Evolutionary conservation across 257 asterid genomes (phyloP).

Genomic region (Cinchona pubescens): DNA sequence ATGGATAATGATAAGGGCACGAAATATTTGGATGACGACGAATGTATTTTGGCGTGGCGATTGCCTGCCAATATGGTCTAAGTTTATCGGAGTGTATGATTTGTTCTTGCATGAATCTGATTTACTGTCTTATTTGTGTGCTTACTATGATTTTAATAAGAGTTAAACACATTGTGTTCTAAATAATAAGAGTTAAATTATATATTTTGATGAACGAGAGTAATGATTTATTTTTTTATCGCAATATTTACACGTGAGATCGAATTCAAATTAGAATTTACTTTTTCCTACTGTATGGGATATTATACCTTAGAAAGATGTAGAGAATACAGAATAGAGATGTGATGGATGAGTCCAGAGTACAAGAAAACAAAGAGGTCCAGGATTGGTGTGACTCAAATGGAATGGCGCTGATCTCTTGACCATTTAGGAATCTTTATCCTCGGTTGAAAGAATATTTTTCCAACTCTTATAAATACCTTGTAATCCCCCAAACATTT

Average conservation of each 20-base stretch:
- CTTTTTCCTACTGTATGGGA: too few species aligned
- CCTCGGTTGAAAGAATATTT: constrained; percentile 10
- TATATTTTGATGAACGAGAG: too few species aligned
- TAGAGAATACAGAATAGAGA: background rate
- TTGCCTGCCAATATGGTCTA: background rate
- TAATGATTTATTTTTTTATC: too few species aligned
- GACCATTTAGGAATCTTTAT: constrained; percentile 21
- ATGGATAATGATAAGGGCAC: too few species aligned
- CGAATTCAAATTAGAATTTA: too few species aligned
- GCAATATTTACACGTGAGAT: too few species aligned
- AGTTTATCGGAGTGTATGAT: background rate
- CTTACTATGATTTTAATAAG: too few species aligned
- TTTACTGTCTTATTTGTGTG: too few species aligned
- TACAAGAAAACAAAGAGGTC: background rate
- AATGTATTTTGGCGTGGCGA: background rate
- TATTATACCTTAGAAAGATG: too few species aligned
- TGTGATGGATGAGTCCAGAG: background rate
- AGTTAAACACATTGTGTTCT: too few species aligned
- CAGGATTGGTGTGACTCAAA: background rate
- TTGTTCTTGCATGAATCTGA: too few species aligned
- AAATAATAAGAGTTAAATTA: too few species aligned
- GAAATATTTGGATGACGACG: constrained; percentile 21
- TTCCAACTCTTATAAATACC: constrained; percentile 16
- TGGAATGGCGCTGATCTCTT: background rate
- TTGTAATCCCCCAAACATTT: constrained; percentile 9